Evolutionary conservation across 768 basidiomycete genomes (phyloP).

Genomic region (Suillus luteus): DNA sequence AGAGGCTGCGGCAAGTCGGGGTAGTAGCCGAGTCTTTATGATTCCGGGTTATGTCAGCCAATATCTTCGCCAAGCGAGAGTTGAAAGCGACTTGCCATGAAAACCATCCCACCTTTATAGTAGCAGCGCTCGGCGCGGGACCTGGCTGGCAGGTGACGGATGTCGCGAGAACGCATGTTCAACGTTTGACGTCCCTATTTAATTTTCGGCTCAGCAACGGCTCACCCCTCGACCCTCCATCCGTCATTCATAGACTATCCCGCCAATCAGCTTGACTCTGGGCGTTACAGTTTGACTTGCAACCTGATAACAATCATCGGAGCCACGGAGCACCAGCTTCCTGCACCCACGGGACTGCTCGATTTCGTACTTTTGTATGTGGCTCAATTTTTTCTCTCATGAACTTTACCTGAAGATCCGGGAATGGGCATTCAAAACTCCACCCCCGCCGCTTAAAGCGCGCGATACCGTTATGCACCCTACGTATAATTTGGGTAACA

Average conservation of each 20-base stretch:
- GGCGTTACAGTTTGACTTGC: neutral
- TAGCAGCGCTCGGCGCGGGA: neutral
- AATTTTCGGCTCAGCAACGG: constrained; percentile 3
- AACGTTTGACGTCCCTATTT: neutral
- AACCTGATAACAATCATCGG: neutral
- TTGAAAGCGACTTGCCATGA: neutral
- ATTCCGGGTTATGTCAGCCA: constrained; percentile 7
- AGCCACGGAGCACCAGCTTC: neutral
- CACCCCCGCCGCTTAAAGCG: constrained; percentile 13
- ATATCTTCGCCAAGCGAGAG: neutral
- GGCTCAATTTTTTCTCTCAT: neutral
- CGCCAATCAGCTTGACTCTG: neutral
- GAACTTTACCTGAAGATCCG: neutral
- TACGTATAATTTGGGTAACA: constrained; percentile 8
- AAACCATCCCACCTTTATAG: neutral
- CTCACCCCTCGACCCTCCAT: constrained; percentile 5
- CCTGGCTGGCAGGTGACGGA: neutral
- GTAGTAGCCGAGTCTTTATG: neutral
- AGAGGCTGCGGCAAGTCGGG: neutral
- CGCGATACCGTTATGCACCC: constrained; percentile 6
- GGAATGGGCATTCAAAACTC: constrained; percentile 4
- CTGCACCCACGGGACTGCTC: neutral
- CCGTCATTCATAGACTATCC: neutral
- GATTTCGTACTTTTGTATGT: neutral
- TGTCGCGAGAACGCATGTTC: constrained; percentile 1